Base-by-base conservation (phyloP, 306 rosid genomes). In the Vachellia collinsii region DNA sequence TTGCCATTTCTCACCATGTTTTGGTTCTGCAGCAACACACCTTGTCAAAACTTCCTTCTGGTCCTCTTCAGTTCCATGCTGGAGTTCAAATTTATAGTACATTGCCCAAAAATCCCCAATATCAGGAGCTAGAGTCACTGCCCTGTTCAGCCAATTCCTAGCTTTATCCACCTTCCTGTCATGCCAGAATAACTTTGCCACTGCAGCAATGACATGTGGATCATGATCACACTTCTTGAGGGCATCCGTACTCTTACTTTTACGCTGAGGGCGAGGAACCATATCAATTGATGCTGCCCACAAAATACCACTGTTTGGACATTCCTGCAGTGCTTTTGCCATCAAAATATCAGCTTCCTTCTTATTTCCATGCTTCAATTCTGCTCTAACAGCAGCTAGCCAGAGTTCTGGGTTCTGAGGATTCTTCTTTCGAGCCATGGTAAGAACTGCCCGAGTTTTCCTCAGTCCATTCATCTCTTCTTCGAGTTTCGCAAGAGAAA, bases 1-100 rank as follows among this genome's bases (percentile, higher is more conserved):
- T 77, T 94, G 98, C 98, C 98, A 94, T 81, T 89, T 92, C 88
- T 94, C 97, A 74, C 98, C 98, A 74, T 92, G 96, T 85, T 94
- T 94, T 48, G 98, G 95, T 83, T 94, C 96, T 37, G 97, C 96
- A 72, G 91, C 86, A 41, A 87, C 74, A 62, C 94, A 94, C 77
- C 95, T 90, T 77, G 81, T 89, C 58, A 92, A 79, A 65, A 92
- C 94, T 74, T 94, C 95, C 87, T 90, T 94, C 82, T 94, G 96
- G 79, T 53, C 89, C 74, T 94, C 98, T 20, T 94, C 97, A 47
- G 79, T 87, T 39, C 98, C 98, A 85, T 92, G 95, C 72, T 94
- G 97, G 77, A 92, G 87, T 84, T 94, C 98, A 83, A 94, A 92
- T 85, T 94, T 94, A 83, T 92, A 92, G 78, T 84, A 91, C 72